Percentiles rank a stretch among this genome's conserved stretches.
phyloP scores from a whole-genome alignment of 352 stramenopile genomes.

The Phytophthora ohioensis region DNA sequence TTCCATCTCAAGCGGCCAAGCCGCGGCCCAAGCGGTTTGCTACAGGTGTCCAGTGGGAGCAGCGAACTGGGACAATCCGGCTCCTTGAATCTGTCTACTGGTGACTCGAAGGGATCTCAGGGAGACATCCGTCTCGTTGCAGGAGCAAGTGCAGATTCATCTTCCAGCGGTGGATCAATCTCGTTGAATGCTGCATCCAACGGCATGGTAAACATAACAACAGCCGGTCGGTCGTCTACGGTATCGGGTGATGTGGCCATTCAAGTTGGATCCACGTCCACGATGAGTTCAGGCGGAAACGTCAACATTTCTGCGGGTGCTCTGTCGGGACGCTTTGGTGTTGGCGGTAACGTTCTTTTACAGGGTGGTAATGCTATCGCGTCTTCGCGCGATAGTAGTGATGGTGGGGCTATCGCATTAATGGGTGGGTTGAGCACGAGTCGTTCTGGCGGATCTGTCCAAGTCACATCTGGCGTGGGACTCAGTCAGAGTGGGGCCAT shows the following conservation, averaged over 20 bases:
- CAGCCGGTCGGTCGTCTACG: slow-evolving; percentile 11
- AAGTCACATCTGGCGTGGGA: too few relatives aligned
- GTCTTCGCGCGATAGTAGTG: slow-evolving; percentile 11
- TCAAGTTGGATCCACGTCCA: slow-evolving; percentile 13
- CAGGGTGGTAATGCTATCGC: slow-evolving; percentile 19
- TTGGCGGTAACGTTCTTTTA: slow-evolving; percentile 18
- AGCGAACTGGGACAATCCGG: slow-evolving; percentile 20
- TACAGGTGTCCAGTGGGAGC: slow-evolving; percentile 25
- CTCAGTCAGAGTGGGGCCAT: too few relatives aligned
- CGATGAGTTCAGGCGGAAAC: slow-evolving; percentile 17
- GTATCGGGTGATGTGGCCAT: slow-evolving; percentile 16
- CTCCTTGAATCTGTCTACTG: slow-evolving; percentile 22
- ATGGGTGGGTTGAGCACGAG: not conserved
- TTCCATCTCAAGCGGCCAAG: slow-evolving; percentile 21
- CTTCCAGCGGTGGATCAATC: slow-evolving; percentile 18
- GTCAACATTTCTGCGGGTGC: slow-evolving; percentile 28
- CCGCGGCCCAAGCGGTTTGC: slow-evolving; percentile 11
- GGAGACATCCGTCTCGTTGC: slow-evolving; percentile 21
- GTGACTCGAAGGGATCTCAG: slow-evolving; percentile 9
- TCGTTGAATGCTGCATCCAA: slow-evolving; percentile 10
- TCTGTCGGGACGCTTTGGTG: slow-evolving; percentile 16
- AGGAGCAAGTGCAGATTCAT: slow-evolving; percentile 18
- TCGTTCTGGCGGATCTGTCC: too few relatives aligned
- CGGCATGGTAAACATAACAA: slow-evolving; percentile 15
- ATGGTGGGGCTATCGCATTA: slow-evolving; percentile 14